Evolutionary conservation across 345 rosid genomes (phyloP).

Genomic region (Hibiscus trionum): DNA sequence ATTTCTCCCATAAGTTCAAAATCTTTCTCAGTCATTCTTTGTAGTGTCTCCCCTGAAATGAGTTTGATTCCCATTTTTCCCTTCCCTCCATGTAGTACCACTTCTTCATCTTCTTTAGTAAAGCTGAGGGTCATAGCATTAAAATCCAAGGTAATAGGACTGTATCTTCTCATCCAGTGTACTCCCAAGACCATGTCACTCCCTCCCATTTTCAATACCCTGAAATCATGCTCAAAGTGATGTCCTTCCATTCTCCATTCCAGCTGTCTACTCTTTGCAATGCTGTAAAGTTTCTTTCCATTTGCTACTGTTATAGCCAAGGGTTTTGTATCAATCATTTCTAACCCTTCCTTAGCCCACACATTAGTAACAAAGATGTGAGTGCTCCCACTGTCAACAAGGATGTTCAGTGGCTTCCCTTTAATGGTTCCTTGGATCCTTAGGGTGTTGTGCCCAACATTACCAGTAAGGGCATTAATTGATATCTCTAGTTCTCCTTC

Average conservation of each 20-base stretch:
- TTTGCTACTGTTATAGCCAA: background rate
- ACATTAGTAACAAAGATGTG: background rate
- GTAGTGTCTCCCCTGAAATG: background rate
- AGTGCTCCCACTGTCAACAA: background rate
- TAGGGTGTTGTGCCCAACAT: background rate
- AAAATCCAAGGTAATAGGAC: background rate
- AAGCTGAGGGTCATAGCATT: background rate
- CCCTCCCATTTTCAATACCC: background rate
- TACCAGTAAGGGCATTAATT: background rate
- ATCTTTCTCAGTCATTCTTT: background rate
- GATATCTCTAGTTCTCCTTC: background rate
- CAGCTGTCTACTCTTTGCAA: background rate
- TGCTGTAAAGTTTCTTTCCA: background rate
- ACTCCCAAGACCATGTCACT: background rate
- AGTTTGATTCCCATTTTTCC: too few relatives aligned
- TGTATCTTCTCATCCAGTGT: background rate
- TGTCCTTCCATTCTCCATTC: background rate
- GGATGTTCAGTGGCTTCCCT: background rate
- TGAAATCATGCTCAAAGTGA: background rate
- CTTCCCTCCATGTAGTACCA: too few relatives aligned
- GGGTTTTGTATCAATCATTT: fast-evolving
- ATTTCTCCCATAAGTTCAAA: background rate
- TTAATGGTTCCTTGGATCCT: background rate
- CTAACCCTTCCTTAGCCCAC: background rate
- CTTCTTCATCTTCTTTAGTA: too few relatives aligned